Evolutionary conservation across 441 rosid genomes (phyloP).

Genomic region (Brassica hybrid): DNA sequence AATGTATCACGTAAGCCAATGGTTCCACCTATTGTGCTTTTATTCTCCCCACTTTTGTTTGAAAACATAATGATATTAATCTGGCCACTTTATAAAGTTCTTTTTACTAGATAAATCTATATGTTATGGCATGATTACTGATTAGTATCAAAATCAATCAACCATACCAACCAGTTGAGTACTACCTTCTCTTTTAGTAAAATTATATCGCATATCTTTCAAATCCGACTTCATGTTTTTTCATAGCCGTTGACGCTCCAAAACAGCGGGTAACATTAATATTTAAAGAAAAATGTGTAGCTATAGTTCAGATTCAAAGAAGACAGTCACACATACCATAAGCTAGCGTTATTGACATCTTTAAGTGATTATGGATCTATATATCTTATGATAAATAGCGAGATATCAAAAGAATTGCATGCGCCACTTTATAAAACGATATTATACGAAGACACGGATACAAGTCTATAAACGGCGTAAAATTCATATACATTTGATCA

Average conservation of each 20-base stretch:
- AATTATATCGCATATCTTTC: neutral
- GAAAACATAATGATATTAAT: slow-evolving; percentile 31
- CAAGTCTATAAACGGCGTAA: slow-evolving; percentile 34
- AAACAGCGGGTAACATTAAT: neutral
- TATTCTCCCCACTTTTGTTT: slow-evolving; percentile 12
- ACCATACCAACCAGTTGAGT: slow-evolving; percentile 1
- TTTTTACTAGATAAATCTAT: neutral
- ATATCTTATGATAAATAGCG: neutral
- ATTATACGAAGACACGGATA: slow-evolving; percentile 5
- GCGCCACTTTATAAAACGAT: slow-evolving; percentile 15
- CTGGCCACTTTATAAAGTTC: neutral
- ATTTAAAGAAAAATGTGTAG: too few relatives aligned
- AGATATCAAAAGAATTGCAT: slow-evolving; percentile 8
- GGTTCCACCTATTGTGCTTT: slow-evolving; percentile 24
- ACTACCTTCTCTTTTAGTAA: neutral
- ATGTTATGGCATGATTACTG: slow-evolving; percentile 4
- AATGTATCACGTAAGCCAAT: slow-evolving; percentile 37
- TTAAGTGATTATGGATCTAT: neutral
- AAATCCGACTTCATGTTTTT: neutral
- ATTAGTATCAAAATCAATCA: too few relatives aligned
- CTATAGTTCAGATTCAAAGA: neutral
- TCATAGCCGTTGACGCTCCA: neutral
- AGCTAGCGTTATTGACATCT: too few relatives aligned
- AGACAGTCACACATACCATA: neutral
- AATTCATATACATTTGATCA: slow-evolving; percentile 20